Conservation (phyloP, 192 early-diverging fungal genomes). For the Podila epicladia region DNA sequence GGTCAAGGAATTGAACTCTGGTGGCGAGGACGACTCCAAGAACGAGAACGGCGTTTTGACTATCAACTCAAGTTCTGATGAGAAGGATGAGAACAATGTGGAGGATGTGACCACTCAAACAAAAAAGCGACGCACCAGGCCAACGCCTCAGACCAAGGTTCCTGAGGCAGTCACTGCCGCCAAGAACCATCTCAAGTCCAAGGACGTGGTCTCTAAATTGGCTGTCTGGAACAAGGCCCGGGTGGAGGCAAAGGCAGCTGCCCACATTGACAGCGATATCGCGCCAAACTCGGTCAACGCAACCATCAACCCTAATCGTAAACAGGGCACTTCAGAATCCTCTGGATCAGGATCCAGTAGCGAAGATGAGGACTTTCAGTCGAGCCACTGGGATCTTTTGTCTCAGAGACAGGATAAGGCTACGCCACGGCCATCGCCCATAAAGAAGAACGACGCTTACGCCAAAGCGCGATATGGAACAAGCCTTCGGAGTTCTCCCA, state of each 20-base stretch:
- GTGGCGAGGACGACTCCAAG: neutral
- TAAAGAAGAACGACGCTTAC: neutral
- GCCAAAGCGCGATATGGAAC: neutral
- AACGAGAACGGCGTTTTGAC: neutral
- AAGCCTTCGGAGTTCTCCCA: neutral
- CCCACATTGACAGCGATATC: neutral
- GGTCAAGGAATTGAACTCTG: neutral
- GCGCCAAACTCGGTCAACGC: too few relatives aligned
- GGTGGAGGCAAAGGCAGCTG: conserved; percentile 4
- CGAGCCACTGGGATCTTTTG: conserved; percentile 47
- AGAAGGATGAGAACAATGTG: neutral
- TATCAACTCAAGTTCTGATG: neutral
- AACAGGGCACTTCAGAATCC: neutral
- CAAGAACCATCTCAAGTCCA: conserved; percentile 29
- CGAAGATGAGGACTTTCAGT: conserved; percentile 20
- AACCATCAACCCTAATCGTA: neutral
- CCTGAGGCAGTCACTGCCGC: conserved; percentile 38
- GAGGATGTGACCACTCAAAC: neutral
- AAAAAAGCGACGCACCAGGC: conserved; percentile 1
- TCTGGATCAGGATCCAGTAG: neutral
- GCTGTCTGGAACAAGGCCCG: conserved; percentile 15
- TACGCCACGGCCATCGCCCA: neutral
- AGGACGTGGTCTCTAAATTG: conserved; percentile 17
- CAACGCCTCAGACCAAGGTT: conserved; percentile 19
- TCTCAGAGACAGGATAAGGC: neutral